These are phyloP conservation scores for Talaromyces rugulosus DNA, from an alignment of 2,329 filamentous ascomycete genomes.

Conservation along the genomic window DNA sequence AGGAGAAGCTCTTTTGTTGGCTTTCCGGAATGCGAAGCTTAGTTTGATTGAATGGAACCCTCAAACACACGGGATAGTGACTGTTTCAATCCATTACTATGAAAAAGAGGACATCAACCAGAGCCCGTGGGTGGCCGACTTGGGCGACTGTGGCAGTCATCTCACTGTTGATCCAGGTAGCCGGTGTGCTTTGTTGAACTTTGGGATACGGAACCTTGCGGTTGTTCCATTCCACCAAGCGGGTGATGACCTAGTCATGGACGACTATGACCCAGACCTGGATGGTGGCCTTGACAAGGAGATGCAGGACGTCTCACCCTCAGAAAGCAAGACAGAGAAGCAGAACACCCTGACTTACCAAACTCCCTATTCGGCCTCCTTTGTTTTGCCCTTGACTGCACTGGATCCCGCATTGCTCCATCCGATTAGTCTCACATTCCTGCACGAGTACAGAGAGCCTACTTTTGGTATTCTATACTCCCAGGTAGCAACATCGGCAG, in stretches of 20 bases:
- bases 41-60: constrained; percentile 93
- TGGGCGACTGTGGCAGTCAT: constrained; percentile 73
- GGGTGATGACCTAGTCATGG: constrained; percentile 85
- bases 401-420: constrained; percentile 84
- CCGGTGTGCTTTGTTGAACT: constrained; percentile 90
- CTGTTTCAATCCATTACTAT: constrained; percentile 95
- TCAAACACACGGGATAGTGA: constrained; percentile 71
- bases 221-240: constrained; percentile 87
- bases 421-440: constrained; percentile 85
- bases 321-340: constrained; percentile 33
- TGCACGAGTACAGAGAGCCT: constrained; percentile 95
- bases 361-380: constrained; percentile 82
- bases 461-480: constrained; percentile 94
- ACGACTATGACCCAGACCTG: constrained; percentile 80
- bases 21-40: constrained; percentile 86
- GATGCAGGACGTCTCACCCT: constrained; percentile 22
- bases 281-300: constrained; percentile 55
- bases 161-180: constrained; percentile 86
- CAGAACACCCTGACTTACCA: constrained; percentile 35
- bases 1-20: constrained; percentile 77
- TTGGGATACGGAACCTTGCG: constrained; percentile 81
- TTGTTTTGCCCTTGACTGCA: constrained; percentile 84
- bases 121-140: constrained; percentile 73
- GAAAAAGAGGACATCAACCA: constrained; percentile 86
- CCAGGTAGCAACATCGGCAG: constrained; percentile 65